phyloP scores from a whole-genome alignment of 2,329 filamentous ascomycete genomes.

The Sarocladium brachiariae region DNA sequence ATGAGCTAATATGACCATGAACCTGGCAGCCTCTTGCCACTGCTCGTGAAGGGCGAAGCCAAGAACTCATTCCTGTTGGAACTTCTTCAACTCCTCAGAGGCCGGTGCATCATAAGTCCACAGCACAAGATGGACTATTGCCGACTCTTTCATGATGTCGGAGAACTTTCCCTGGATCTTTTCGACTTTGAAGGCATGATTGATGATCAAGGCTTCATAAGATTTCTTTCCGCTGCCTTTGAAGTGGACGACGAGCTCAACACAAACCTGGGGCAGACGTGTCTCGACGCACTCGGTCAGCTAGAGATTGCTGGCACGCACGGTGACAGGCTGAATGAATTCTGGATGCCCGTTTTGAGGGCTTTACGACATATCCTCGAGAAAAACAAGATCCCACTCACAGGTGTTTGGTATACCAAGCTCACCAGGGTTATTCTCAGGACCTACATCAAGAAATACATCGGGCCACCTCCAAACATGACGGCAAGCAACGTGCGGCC shows the following conservation, averaged over 20 bases:
- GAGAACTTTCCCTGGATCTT: background rate
- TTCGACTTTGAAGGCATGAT: background rate
- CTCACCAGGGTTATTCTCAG: background rate
- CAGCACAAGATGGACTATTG: background rate
- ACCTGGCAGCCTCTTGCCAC: background rate
- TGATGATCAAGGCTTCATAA: background rate
- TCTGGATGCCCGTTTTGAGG: background rate
- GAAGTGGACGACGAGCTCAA: background rate
- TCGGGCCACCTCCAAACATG: too few species aligned
- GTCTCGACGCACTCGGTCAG: background rate
- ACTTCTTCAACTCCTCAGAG: background rate
- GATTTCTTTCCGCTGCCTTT: background rate
- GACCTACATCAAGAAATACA: background rate
- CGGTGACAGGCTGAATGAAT: background rate
- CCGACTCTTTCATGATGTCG: background rate
- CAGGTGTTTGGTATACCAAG: background rate
- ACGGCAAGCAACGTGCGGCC: background rate
- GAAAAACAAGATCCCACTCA: background rate
- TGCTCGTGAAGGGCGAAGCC: background rate
- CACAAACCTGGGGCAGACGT: background rate
- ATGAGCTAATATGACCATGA: too few species aligned
- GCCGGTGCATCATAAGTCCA: background rate
- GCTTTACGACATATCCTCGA: background rate
- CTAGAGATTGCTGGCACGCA: background rate
- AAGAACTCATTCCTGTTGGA: background rate